Base-by-base conservation (phyloP, 1,284 basidiomycete genomes). In the Cutaneotrichosporon mucoides region DNA sequence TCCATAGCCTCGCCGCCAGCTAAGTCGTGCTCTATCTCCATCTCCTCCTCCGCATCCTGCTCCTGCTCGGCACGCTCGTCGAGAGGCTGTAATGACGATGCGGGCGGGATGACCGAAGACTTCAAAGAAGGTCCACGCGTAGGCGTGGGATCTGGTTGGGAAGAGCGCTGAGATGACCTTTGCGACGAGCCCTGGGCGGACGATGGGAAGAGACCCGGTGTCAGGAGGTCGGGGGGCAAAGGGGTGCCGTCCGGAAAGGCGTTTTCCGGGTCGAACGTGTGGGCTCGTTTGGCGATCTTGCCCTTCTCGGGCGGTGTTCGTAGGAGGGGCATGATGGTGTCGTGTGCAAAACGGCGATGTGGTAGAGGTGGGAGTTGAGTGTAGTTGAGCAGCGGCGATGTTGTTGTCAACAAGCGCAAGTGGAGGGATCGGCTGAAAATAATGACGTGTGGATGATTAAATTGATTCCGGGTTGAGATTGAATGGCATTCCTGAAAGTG, bases 291-390 rank as follows among this genome's bases (percentile, higher is more conserved):
- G 41, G 3, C 12, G 7, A 42, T 34, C 2, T 51, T 35, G 7
- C 43, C 59, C 35, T 61, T 55, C 15, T 58, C 61, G 1, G 70
- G 72, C 4, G 72, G 72, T 33, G 72, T 73, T 10, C 72, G 65
- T 58, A 61, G 56, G 6, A 73, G 57, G 15, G 68, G 69, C 72
- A 73, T 73, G 40, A 37, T 63, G 54, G 34, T 37, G 48, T 5
- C 4, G 48, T 13, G n/a, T 37, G 36, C 6, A 34, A 16, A 6
- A 15, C 48, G 53, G 40, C 24, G 13, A 37, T 16, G 53, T 53
- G 55, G 16, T 52, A 4, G 24, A 9, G 37, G 3, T 0, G 15
- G 5, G 44, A 33, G 24, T 24, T 45, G 16, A 24, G 7, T 33
- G 44, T 11, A 16, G 43, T 5, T 8, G 24, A 46, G 5, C 5